Conservation (phyloP, 2,329 filamentous ascomycete species). For the Aspergillus carbonarius region DNA sequence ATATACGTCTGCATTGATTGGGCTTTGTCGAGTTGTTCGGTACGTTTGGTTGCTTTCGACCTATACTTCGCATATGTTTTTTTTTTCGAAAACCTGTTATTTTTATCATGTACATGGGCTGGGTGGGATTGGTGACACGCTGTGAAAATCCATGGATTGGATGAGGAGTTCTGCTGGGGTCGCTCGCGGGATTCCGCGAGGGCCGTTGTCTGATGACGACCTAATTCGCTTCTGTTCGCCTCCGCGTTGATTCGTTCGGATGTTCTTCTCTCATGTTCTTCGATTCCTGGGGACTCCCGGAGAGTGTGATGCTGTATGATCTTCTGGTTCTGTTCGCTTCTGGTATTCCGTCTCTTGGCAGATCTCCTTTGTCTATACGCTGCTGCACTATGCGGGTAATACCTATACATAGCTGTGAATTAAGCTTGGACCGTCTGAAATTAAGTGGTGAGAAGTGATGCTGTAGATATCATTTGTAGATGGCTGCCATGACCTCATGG, state of each 20-base stretch:
- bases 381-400: slow-evolving; percentile 5
- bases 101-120: slow-evolving; percentile 35
- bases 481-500: background rate
- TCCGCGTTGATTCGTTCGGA: slow-evolving; percentile 29
- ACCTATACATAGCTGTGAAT: slow-evolving; percentile 18
- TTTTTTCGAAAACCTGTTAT: slow-evolving; percentile 25
- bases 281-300: slow-evolving; percentile 20
- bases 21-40: slow-evolving; percentile 38
- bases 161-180: slow-evolving; percentile 40
- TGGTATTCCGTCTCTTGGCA: slow-evolving; percentile 14
- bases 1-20: slow-evolving; percentile 47
- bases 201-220: slow-evolving; percentile 28
- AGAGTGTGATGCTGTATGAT: slow-evolving; percentile 27
- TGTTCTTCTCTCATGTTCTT: slow-evolving; percentile 18
- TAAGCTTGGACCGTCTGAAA: slow-evolving; percentile 3
- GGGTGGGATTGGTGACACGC: slow-evolving; percentile 30
- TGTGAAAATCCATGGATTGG: slow-evolving; percentile 38
- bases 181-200: slow-evolving; percentile 27
- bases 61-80: slow-evolving; percentile 22
- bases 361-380: slow-evolving; percentile 21
- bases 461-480: background rate
- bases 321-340: slow-evolving; percentile 11
- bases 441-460: too few relatives aligned
- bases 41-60: slow-evolving; percentile 28
- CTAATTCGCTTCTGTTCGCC: slow-evolving; percentile 21